Percentiles rank a stretch among this genome's conserved stretches.
Conservation (phyloP, 345 rosid species). For the Noccaea bulbosa region DNA sequence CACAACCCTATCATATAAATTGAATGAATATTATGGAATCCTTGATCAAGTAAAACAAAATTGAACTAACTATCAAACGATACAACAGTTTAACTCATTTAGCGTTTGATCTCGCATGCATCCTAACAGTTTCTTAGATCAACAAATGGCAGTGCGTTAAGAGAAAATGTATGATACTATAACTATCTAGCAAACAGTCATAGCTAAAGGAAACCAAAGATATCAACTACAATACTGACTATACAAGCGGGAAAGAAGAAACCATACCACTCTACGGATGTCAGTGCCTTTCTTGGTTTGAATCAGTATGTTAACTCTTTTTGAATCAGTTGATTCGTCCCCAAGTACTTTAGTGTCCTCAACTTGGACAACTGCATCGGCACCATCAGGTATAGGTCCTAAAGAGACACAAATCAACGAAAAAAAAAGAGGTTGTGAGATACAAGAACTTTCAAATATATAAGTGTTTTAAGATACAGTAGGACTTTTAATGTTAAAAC, state of each 20-base stretch:
- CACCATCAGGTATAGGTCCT: slow-evolving; percentile 98
- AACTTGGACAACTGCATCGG: slow-evolving; percentile 97
- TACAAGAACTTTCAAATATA: neutral
- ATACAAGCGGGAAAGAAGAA: slow-evolving; percentile 20
- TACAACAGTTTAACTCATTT: neutral
- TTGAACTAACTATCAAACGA: neutral
- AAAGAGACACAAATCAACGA: slow-evolving; percentile 21
- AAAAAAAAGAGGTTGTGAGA: neutral
- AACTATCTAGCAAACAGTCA: neutral
- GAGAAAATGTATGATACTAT: neutral
- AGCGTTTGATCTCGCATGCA: neutral
- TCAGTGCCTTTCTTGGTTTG: slow-evolving; percentile 69
- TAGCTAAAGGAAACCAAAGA: slow-evolving; percentile 10
- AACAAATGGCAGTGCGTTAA: neutral
- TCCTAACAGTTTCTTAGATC: slow-evolving; percentile 20
- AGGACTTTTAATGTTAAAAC: too few relatives aligned
- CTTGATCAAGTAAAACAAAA: neutral
- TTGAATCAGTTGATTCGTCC: slow-evolving; percentile 45
- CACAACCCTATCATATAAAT: slow-evolving; percentile 68
- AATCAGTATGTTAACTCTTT: slow-evolving; percentile 67
- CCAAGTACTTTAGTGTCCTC: slow-evolving; percentile 72
- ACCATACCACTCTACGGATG: slow-evolving; percentile 93
- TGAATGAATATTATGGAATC: slow-evolving; percentile 14
- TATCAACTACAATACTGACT: slow-evolving; percentile 3
- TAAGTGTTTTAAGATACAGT: too few relatives aligned